Conservation (phyloP, 495 filamentous ascomycete genomes). For the Copromyces sp. region DNA sequence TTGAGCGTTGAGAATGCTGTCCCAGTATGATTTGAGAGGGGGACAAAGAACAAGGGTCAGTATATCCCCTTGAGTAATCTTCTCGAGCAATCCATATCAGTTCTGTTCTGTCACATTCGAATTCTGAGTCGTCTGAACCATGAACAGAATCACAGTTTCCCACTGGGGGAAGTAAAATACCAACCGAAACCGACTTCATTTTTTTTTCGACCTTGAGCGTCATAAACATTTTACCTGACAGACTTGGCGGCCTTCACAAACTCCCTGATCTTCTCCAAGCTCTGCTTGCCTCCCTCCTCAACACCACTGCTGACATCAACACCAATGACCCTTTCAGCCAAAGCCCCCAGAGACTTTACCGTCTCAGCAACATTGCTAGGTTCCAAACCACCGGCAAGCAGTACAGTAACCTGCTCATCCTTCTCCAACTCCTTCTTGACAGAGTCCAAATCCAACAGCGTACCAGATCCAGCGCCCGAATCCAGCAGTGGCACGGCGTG, state of each 20-base stretch:
- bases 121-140: neutral
- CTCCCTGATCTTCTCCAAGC: constrained; percentile 65
- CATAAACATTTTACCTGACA: constrained; percentile 22
- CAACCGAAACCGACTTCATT: neutral
- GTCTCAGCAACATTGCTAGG: constrained; percentile 61
- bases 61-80: neutral
- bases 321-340: constrained; percentile 53
- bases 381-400: constrained; percentile 77
- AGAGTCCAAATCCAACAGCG: constrained; percentile 55
- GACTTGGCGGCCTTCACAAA: constrained; percentile 70
- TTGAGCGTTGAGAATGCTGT: neutral
- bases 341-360: constrained; percentile 46
- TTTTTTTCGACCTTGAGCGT: neutral
- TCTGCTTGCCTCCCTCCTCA: constrained; percentile 73
- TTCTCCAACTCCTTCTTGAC: constrained; percentile 51
- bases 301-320: constrained; percentile 94
- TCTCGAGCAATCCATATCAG: neutral
- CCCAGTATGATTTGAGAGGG: neutral
- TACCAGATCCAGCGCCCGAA: constrained; percentile 72
- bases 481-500: constrained; percentile 79
- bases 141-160: neutral
- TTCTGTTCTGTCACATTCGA: neutral
- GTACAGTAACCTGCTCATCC: constrained; percentile 50
- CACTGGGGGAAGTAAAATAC: neutral
- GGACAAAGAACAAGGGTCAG: neutral